Evolutionary conservation across 306 rosid species (phyloP), one percentile per base, ranked within the genome.

Genomic region (Begonia loranthoides): DNA sequence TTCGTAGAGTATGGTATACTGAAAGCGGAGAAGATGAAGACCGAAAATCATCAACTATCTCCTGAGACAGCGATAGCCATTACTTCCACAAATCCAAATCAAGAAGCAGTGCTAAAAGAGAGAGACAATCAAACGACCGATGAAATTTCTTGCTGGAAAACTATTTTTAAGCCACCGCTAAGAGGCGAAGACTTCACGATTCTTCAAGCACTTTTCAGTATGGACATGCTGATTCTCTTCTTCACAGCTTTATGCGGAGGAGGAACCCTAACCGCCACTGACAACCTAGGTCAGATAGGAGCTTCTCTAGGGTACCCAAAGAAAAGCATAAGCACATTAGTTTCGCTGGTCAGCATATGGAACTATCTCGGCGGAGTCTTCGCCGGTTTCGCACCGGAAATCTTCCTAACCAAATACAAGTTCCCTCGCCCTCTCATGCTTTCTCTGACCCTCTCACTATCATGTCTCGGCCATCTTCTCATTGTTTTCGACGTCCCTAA

Each of bases 251-350:
- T 58, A 3, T 58, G 65, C 46, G 65, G 65, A 10, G 60, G 70
- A 44, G 65, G 64, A 13, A 45, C 54, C 10, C 12, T 58, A 54
- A 58, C 70, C 22, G 53, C 53, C 59, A 58, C 56, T 49, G 70
- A 66, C 59, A 66, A 66, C 54, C 39, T 66, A 16, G 64, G 70
- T n/a, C 70, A 66, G 10, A 66, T 66, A 10, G 70, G 70, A 14
- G 59, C 65, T n/a, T 66, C 65, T 19, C 48, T 58, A 4, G 70
- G 70, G 8, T 66, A 66, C 55, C 59, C 70, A 52, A 19, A n/a
- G n/a, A n/a, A n/a, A n/a, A n/a, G n/a, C n/a, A n/a, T n/a, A n/a
- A n/a, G n/a, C n/a, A n/a, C n/a, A 21, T 66, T 66, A 6, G 70
- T 58, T n/a, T 58, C 70, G 7, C 65, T 52, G 16, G 48, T 58